These are phyloP conservation scores for Fusarium lyarnte DNA, from an alignment of 2,329 filamentous ascomycete species.

Conservation along the genomic window DNA sequence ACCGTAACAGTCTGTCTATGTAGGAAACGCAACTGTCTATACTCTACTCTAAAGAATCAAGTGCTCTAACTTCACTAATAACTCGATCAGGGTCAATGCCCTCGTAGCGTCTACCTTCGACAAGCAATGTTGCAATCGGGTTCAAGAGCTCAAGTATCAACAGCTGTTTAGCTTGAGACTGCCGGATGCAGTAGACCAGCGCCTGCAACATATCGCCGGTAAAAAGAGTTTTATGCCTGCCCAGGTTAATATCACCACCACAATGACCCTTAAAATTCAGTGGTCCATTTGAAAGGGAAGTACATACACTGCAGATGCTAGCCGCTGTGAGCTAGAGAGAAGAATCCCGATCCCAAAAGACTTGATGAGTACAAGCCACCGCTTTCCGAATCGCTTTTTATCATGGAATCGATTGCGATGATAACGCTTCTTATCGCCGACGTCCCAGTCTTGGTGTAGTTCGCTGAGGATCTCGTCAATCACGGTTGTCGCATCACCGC, in stretches of 20 bases:
- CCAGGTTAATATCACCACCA: background rate
- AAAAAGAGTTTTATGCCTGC: background rate
- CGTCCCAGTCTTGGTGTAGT: background rate
- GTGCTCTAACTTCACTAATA: background rate
- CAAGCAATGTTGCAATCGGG: background rate
- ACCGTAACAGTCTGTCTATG: background rate
- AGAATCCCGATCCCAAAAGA: background rate
- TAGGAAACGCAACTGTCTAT: background rate
- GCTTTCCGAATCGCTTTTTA: background rate
- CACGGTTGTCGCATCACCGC: background rate
- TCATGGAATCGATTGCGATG: background rate
- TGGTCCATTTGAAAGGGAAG: background rate
- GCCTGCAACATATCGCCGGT: background rate
- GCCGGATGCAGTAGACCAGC: background rate
- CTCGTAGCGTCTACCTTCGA: background rate
- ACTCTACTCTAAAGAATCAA: background rate
- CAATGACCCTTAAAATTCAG: background rate
- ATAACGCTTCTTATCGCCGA: background rate
- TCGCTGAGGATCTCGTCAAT: background rate
- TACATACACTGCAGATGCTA: background rate
- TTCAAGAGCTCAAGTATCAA: background rate
- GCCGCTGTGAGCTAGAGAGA: background rate
- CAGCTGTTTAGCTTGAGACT: background rate
- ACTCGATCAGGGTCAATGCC: background rate
- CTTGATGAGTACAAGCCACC: background rate